Conservation (phyloP, 306 rosid genomes). For the Vicia sativa region DNA sequence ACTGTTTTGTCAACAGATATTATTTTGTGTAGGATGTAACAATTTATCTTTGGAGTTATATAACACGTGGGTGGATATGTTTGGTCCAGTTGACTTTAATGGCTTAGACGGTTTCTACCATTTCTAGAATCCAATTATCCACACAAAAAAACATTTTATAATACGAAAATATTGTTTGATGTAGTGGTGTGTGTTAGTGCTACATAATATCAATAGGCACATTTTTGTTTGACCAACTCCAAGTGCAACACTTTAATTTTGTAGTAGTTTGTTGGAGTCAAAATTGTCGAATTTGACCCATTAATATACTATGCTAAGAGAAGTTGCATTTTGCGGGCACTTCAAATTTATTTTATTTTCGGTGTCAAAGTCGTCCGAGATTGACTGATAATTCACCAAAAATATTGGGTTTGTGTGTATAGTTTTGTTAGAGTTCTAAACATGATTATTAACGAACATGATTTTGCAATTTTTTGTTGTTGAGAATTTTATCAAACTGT, state of each 20-base stretch:
- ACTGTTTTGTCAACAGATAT: constrained; percentile 22
- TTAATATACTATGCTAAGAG: background rate
- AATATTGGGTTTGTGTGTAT: constrained; percentile 14
- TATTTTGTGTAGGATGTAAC: background rate
- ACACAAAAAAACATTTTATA: background rate
- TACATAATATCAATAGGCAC: background rate
- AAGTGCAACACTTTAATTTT: background rate
- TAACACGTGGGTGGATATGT: background rate
- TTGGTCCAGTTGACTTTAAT: constrained; percentile 26
- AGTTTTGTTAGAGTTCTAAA: no score
- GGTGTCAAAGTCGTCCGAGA: constrained; percentile 36
- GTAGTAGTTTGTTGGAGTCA: constrained; percentile 6
- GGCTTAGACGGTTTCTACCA: constrained; percentile 32
- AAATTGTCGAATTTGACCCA: constrained; percentile 40
- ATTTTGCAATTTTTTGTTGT: no score
- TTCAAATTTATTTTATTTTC: background rate
- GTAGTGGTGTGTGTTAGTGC: constrained; percentile 14
- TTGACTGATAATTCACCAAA: constrained; percentile 31
- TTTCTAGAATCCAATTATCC: constrained; percentile 31
- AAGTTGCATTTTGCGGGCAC: background rate
- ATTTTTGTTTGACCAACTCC: constrained; percentile 4
- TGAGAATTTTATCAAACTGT: no score
- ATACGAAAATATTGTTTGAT: background rate
- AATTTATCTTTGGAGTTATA: background rate
- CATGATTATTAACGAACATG: no score